Base-by-base conservation (phyloP, 139 green algal species). In the Edaphochlamys debaryana region DNA sequence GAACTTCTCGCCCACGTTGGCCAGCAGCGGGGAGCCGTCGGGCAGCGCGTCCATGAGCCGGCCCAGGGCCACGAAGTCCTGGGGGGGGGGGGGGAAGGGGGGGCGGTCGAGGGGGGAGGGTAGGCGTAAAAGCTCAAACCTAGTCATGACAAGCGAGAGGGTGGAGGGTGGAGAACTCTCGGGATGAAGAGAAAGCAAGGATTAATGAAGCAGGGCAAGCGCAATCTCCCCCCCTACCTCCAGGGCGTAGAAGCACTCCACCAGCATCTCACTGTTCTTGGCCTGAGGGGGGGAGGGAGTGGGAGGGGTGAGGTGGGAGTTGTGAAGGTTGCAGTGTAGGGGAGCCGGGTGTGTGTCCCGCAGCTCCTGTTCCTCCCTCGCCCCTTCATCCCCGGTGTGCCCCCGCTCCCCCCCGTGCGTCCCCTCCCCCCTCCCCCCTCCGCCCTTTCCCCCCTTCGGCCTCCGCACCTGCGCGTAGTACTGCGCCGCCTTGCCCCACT, bases 401-500 rank as follows among this genome's bases (percentile, higher is more conserved):
- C 22, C 19, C 13, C 73, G 8, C 56, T 27, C 56, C 68, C 34
- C 54, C 70, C 3, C 50, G 89, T 87, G 82, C n/a, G n/a, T n/a
- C n/a, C n/a, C n/a, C n/a, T n/a, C n/a, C n/a, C n/a, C n/a, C n/a
- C n/a, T n/a, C n/a, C n/a, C n/a, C n/a, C n/a, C n/a, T n/a, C n/a
- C n/a, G n/a, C n/a, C n/a, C n/a, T n/a, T n/a, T n/a, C n/a, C n/a
- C n/a, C n/a, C n/a, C n/a, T n/a, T n/a, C n/a, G n/a, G n/a, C n/a
- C n/a, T n/a, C n/a, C n/a, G n/a, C 45, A 54, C 45, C 45, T 94
- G 92, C 42, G 86, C 81, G 64, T 94, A 97, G 87, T 94, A 96
- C 80, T 92, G 88, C 69, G 87, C 90, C n/a, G 94, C 94, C 87
- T 96, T 94, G 48, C 58, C 64, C 92, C 92, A 96, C 78, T 94